phyloP scores from a whole-genome alignment of 2,329 filamentous ascomycete genomes.

The Sclerotinia subarctica region DNA sequence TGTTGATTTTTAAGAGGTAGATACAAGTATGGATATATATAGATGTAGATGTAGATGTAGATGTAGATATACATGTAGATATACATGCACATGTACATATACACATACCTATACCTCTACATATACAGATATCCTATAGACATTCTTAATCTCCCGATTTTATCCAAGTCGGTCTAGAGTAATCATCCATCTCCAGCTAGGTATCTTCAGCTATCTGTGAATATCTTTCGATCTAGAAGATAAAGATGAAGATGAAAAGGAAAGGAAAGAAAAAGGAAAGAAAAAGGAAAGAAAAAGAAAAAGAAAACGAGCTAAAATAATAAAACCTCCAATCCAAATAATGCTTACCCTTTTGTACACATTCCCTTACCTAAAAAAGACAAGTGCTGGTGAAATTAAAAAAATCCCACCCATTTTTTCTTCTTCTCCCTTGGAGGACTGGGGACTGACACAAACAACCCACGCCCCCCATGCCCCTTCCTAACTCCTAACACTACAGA shows the following conservation, averaged over 20 bases:
- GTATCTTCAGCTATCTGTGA: neutral
- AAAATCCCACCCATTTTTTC: neutral
- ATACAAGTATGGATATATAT: neutral
- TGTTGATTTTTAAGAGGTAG: too few relatives aligned
- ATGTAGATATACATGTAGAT: too few relatives aligned
- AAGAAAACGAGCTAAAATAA: neutral
- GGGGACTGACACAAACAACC: neutral
- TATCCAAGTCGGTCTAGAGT: too few relatives aligned
- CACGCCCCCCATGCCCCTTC: neutral
- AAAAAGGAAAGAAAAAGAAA: neutral
- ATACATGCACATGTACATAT: too few relatives aligned
- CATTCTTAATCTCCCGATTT: too few relatives aligned
- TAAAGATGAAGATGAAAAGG: neutral
- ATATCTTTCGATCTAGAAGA: neutral
- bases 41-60: neutral
- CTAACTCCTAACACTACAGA: too few relatives aligned
- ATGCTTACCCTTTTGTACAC: neutral
- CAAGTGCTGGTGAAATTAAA: neutral
- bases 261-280: too few relatives aligned
- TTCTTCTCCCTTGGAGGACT: neutral
- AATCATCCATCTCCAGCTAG: neutral
- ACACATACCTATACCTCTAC: too few relatives aligned
- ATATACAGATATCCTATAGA: too few relatives aligned
- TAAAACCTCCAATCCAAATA: neutral
- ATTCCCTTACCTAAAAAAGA: neutral